Conservation (phyloP, 2,329 filamentous ascomycete genomes). For the Purpureocillium takamizusanense region DNA sequence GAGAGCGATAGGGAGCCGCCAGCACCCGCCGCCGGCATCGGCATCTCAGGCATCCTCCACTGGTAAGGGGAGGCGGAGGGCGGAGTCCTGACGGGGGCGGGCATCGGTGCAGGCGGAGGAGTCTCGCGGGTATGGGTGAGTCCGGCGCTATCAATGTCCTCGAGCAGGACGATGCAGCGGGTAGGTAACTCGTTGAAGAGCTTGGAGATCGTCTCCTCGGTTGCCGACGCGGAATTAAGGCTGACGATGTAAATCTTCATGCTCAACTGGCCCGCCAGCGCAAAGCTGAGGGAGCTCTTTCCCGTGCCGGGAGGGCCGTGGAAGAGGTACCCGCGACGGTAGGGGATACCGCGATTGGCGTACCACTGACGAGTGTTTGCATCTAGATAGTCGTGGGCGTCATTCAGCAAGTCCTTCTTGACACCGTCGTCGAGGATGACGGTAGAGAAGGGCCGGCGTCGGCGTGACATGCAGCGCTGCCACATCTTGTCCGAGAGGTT, state of each 20-base stretch:
- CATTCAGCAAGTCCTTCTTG: conserved; percentile 50
- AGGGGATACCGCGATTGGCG: conserved; percentile 73
- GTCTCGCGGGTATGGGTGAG: conserved; percentile 51
- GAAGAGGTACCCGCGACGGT: conserved; percentile 74
- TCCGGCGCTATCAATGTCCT: conserved; percentile 68
- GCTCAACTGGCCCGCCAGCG: conserved; percentile 60
- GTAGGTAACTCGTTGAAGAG: conserved; percentile 60
- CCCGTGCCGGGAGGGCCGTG: conserved; percentile 74
- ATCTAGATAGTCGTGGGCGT: conserved; percentile 54
- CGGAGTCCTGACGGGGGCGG: no score
- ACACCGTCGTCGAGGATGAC: conserved; percentile 54
- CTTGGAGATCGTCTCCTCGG: conserved; percentile 53
- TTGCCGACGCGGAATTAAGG: conserved; percentile 52
- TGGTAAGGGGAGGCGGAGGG: conserved; percentile 2
- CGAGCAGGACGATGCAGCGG: conserved; percentile 64
- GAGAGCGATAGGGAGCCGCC: conserved; percentile 54
- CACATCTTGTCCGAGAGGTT: conserved; percentile 40
- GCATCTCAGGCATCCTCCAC: neutral
- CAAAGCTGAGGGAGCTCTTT: conserved; percentile 64
- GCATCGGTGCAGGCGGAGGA: conserved; percentile 6
- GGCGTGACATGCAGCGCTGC: conserved; percentile 54
- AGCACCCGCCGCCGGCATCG: neutral
- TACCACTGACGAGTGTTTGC: conserved; percentile 68
- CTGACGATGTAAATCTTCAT: conserved; percentile 66
- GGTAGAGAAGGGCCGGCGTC: conserved; percentile 53